A percentile compares a stretch with the other conserved stretches of the same genome.
These are phyloP conservation scores for Sarocladiaceae sp. DNA, from an alignment of 2,329 filamentous ascomycete genomes.

Conservation along the genomic window DNA sequence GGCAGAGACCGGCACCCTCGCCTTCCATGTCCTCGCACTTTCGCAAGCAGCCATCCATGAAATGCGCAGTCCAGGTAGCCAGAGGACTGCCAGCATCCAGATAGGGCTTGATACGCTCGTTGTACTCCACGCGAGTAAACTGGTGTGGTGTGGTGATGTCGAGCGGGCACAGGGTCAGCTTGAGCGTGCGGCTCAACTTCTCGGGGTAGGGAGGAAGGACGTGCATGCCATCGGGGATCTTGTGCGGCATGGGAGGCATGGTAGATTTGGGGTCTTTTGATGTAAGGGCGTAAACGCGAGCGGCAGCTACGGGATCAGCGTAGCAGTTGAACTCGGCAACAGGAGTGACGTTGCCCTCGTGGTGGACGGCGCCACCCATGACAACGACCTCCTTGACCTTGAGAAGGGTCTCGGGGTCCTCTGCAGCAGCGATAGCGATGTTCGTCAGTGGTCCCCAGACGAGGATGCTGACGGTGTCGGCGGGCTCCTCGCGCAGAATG, in stretches of 20 bases:
- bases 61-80: constrained; percentile 68
- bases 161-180: constrained; percentile 68
- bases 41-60: constrained; percentile 65
- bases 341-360: constrained; percentile 79
- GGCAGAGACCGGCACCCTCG: constrained; percentile 54
- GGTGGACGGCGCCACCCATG: constrained; percentile 85
- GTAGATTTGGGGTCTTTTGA: constrained; percentile 71
- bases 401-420: constrained; percentile 86
- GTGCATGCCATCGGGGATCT: constrained; percentile 27
- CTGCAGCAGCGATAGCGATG: constrained; percentile 78
- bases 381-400: constrained; percentile 86
- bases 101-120: constrained; percentile 47
- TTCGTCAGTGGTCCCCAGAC: constrained; percentile 93
- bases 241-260: constrained; percentile 64
- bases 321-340: constrained; percentile 94
- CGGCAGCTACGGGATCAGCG: constrained; percentile 76
- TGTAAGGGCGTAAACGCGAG: constrained; percentile 73
- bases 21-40: constrained; percentile 63
- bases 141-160: constrained; percentile 73
- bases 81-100: constrained; percentile 64
- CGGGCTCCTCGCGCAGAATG: constrained; percentile 74
- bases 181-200: constrained; percentile 58
- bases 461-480: constrained; percentile 82
- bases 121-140: constrained; percentile 58
- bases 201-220: constrained; percentile 59